These are phyloP conservation scores for Candida maris DNA, from an alignment of 805 yeast genomes.

Conservation along the genomic window DNA sequence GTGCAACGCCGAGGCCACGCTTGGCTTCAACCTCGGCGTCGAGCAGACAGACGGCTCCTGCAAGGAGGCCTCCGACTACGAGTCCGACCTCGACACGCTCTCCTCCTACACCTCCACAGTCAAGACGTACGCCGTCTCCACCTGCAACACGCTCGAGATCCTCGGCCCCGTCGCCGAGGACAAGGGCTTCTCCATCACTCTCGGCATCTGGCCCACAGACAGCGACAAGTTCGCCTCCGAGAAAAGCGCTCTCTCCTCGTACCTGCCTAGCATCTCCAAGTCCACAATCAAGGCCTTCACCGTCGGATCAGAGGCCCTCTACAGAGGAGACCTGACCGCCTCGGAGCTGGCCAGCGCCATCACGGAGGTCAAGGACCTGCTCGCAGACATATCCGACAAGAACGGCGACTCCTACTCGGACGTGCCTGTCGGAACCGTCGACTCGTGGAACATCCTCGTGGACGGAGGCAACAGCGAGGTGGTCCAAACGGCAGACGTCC, in stretches of 20 bases:
- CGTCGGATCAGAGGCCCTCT: constrained; percentile 95
- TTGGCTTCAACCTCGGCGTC: constrained; percentile 87
- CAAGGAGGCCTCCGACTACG: constrained; percentile 69
- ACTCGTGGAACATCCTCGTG: constrained; percentile 91
- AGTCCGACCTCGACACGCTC: constrained; percentile 59
- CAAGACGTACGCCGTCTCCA: constrained; percentile 89
- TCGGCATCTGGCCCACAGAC: constrained; percentile 95
- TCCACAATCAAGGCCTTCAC: constrained; percentile 70
- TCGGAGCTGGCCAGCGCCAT: constrained; percentile 67
- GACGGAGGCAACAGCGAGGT: constrained; percentile 71
- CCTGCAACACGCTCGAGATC: constrained; percentile 82
- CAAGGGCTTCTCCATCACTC: constrained; percentile 69
- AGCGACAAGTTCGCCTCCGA: constrained; percentile 73
- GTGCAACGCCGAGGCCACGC: constrained; percentile 24
- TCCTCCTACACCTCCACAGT: constrained; percentile 58
- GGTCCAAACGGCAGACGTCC: constrained; percentile 76
- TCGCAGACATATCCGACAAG: constrained; percentile 65
- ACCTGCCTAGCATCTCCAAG: constrained; percentile 70
- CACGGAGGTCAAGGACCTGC: constrained; percentile 52
- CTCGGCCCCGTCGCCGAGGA: constrained; percentile 84
- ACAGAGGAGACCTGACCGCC: constrained; percentile 84
- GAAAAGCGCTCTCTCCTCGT: constrained; percentile 61
- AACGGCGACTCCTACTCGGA: constrained; percentile 73
- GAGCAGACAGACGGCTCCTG: constrained; percentile 70
- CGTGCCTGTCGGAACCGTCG: constrained; percentile 86